Conservation (phyloP, 2,329 filamentous ascomycete genomes). For the Zymoseptoria ardabiliae region DNA sequence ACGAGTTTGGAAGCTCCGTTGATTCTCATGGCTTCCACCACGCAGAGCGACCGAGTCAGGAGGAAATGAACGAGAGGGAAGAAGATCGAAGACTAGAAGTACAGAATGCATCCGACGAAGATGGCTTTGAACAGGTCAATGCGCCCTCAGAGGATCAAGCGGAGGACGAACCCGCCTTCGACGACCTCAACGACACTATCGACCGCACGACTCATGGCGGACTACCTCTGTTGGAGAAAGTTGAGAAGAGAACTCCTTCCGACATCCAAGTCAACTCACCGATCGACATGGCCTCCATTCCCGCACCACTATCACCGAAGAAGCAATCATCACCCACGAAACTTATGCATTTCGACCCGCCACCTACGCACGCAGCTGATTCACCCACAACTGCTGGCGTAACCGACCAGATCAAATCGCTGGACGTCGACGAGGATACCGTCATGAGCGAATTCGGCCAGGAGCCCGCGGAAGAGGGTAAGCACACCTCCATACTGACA, state of each 20-base stretch:
- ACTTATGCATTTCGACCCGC: conserved; percentile 22
- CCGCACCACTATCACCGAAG: conserved; percentile 25
- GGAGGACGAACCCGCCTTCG: conserved; percentile 57
- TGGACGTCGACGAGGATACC: conserved; percentile 55
- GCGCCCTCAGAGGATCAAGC: conserved; percentile 52
- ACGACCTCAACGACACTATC: conserved; percentile 56
- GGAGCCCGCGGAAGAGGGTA: conserved; percentile 24
- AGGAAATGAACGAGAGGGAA: conserved; percentile 42
- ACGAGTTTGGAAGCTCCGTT: conserved; percentile 45
- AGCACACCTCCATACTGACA: conserved; percentile 35
- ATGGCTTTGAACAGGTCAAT: conserved; percentile 86
- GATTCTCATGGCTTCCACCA: conserved; percentile 47
- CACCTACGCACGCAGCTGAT: conserved; percentile 30
- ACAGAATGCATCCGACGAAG: conserved; percentile 76
- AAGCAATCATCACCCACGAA: conserved; percentile 20
- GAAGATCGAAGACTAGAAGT: conserved; percentile 69
- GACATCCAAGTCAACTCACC: conserved; percentile 9
- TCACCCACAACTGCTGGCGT: conserved; percentile 49
- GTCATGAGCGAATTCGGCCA: conserved; percentile 37
- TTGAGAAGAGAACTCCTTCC: conserved; percentile 21
- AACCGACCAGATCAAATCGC: conserved; percentile 46
- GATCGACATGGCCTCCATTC: conserved; percentile 17
- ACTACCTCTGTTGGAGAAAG: conserved; percentile 22
- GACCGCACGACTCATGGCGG: conserved; percentile 20
- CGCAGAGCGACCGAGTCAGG: conserved; percentile 38